These are phyloP conservation scores for Neurospora sp. DNA, from an alignment of 495 filamentous ascomycete species.

Conservation along the genomic window DNA sequence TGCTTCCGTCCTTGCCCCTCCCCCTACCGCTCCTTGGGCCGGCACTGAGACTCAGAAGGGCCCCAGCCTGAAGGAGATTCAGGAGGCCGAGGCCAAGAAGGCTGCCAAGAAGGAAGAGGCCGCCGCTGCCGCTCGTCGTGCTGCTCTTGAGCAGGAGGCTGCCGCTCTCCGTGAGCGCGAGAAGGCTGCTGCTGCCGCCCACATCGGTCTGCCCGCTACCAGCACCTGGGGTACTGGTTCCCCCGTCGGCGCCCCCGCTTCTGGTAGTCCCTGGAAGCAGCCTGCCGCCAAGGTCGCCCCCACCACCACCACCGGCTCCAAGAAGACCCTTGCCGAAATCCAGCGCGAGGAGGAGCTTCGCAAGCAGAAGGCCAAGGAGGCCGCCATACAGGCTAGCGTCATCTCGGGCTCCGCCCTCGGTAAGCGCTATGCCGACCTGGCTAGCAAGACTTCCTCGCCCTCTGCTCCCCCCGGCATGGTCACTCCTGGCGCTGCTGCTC, in stretches of 20 bases:
- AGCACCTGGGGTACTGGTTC: conserved; percentile 88
- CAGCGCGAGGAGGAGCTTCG: conserved; percentile 92
- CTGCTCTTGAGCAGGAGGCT: conserved; percentile 66
- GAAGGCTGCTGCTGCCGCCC: conserved; percentile 51
- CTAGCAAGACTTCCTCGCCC: conserved; percentile 50
- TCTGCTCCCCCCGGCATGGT: conserved; percentile 9
- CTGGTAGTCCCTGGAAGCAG: conserved; percentile 52
- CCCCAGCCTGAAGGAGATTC: conserved; percentile 92
- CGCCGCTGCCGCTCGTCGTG: conserved; percentile 70
- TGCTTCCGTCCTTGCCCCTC: conserved; percentile 29
- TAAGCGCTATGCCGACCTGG: conserved; percentile 93
- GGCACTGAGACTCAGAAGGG: conserved; percentile 64
- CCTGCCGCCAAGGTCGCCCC: conserved; percentile 37
- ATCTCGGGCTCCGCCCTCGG: conserved; percentile 43
- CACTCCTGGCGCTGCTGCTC: conserved; percentile 3
- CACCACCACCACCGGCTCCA: conserved; percentile 33
- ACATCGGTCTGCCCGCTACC: conserved; percentile 70
- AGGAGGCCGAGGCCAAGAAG: conserved; percentile 86
- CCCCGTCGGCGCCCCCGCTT: conserved; percentile 38
- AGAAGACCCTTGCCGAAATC: conserved; percentile 92
- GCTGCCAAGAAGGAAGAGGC: conserved; percentile 85
- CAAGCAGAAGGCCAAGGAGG: conserved; percentile 62
- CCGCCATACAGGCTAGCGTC: conserved; percentile 36
- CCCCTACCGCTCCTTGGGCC: conserved; percentile 88
- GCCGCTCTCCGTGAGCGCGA: conserved; percentile 42